Percentiles rank a stretch among this genome's conserved stretches.
Conservation (phyloP, 768 basidiomycete genomes). For the Clathrus columnatus region DNA sequence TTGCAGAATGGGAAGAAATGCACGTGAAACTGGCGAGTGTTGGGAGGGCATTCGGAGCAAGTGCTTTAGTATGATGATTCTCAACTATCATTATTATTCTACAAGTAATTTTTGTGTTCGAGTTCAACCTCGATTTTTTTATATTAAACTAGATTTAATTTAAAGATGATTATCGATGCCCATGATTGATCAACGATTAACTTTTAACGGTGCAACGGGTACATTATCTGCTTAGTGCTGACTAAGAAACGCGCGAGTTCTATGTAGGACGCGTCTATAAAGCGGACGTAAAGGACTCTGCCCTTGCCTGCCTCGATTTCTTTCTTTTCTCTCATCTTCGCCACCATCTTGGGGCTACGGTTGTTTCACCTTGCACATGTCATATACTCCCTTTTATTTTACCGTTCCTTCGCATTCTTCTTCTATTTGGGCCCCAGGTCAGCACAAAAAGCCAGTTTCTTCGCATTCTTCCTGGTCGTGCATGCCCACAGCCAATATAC, state of each 20-base stretch:
- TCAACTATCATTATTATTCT: background rate
- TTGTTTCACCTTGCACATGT: constrained; percentile 3
- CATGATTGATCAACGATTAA: background rate
- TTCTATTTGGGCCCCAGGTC: constrained; percentile 74
- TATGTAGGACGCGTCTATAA: constrained; percentile 11
- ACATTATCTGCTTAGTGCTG: background rate
- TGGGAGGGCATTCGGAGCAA: constrained; percentile 50
- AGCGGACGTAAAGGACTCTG: constrained; percentile 3
- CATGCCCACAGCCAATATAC: constrained; percentile 52
- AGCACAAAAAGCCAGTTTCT: constrained; percentile 31
- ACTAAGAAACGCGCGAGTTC: constrained; percentile 10
- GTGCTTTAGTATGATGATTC: background rate
- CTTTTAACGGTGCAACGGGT: background rate
- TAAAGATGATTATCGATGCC: background rate
- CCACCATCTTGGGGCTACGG: background rate
- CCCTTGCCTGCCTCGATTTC: background rate
- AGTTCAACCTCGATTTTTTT: constrained; percentile 8
- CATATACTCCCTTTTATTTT: constrained; percentile 9
- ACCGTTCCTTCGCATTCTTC: background rate
- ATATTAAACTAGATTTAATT: background rate
- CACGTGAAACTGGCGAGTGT: constrained; percentile 76
- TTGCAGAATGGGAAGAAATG: constrained; percentile 94
- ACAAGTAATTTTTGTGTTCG: constrained; percentile 3
- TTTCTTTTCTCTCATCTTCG: constrained; percentile 1
- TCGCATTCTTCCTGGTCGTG: constrained; percentile 59